These are phyloP conservation scores for Ceratobasidium sp. DNA, from an alignment of 1,284 basidiomycete genomes.

Conservation along the genomic window DNA sequence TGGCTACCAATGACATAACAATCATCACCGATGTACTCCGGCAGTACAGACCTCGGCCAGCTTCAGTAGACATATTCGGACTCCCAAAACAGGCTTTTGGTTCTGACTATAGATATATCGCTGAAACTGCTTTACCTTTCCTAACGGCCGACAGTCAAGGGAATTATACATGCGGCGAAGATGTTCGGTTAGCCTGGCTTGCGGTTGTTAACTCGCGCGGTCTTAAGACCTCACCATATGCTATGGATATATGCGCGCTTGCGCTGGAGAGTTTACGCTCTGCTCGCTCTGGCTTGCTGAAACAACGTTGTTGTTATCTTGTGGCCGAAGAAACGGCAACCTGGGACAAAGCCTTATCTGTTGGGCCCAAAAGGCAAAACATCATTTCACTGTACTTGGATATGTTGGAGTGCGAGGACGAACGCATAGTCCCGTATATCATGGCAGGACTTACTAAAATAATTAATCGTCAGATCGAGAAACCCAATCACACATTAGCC, in stretches of 20 bases:
- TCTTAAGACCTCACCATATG: not conserved
- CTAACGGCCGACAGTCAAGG: not conserved
- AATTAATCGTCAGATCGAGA: not conserved
- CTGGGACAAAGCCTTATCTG: not conserved
- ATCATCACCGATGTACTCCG: not conserved
- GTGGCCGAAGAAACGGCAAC: not conserved
- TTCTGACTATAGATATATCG: constrained; percentile 1
- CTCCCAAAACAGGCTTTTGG: constrained; percentile 1
- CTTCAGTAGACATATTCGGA: not conserved
- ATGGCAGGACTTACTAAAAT: not conserved
- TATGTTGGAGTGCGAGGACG: not conserved
- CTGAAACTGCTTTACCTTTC: not conserved
- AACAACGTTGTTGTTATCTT: not conserved
- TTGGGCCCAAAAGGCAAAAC: not conserved
- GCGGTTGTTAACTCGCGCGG: not conserved
- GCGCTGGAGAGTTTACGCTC: not conserved
- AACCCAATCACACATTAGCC: not conserved
- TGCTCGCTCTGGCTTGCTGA: not conserved
- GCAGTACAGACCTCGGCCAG: not conserved
- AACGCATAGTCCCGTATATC: not conserved
- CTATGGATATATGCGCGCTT: not conserved
- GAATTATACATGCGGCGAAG: not conserved
- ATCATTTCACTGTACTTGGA: not conserved
- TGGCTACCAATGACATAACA: not conserved
- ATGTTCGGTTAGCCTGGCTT: not conserved